These are phyloP conservation scores for Astraeus odoratus DNA, from an alignment of 768 basidiomycete species.

Conservation along the genomic window DNA sequence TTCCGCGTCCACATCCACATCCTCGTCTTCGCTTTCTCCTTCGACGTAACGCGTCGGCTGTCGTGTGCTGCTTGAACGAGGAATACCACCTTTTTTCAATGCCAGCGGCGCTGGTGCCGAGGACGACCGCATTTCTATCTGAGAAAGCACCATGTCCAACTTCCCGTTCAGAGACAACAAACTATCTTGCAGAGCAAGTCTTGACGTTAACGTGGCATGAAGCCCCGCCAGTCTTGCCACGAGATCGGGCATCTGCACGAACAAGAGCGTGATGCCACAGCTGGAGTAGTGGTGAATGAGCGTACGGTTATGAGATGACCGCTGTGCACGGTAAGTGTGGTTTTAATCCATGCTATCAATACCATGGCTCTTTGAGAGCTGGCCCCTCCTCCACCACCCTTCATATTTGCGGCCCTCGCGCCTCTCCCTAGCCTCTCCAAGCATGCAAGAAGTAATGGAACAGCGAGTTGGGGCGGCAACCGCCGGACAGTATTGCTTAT, in stretches of 20 bases:
- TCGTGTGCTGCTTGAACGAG: slow-evolving; percentile 31
- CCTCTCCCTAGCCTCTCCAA: slow-evolving; percentile 83
- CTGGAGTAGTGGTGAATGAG: slow-evolving; percentile 11
- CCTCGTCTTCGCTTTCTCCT: slow-evolving; percentile 72
- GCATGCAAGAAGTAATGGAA: slow-evolving; percentile 81
- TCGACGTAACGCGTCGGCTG: slow-evolving; percentile 57
- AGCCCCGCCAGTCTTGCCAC: slow-evolving; percentile 81
- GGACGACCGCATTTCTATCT: slow-evolving; percentile 86
- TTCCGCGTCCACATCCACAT: slow-evolving; percentile 49
- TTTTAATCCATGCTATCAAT: slow-evolving; percentile 72
- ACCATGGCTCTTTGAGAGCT: slow-evolving; percentile 70
- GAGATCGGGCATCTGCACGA: slow-evolving; percentile 78
- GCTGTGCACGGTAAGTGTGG: slow-evolving; percentile 78
- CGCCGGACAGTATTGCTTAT: slow-evolving; percentile 83
- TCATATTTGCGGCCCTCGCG: slow-evolving; percentile 61
- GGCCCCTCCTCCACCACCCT: slow-evolving; percentile 72
- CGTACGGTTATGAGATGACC: slow-evolving; percentile 91
- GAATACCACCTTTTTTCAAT: slow-evolving; percentile 32
- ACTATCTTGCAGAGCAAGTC: slow-evolving; percentile 77
- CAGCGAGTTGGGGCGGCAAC: slow-evolving; percentile 79
- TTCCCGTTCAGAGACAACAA: slow-evolving; percentile 82
- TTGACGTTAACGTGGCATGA: slow-evolving; percentile 71
- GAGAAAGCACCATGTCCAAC: slow-evolving; percentile 88
- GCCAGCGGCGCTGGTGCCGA: slow-evolving; percentile 51
- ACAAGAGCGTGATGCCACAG: slow-evolving; percentile 7